Conservation (phyloP, 1,284 basidiomycete species). For the Tylopilus sp. region DNA sequence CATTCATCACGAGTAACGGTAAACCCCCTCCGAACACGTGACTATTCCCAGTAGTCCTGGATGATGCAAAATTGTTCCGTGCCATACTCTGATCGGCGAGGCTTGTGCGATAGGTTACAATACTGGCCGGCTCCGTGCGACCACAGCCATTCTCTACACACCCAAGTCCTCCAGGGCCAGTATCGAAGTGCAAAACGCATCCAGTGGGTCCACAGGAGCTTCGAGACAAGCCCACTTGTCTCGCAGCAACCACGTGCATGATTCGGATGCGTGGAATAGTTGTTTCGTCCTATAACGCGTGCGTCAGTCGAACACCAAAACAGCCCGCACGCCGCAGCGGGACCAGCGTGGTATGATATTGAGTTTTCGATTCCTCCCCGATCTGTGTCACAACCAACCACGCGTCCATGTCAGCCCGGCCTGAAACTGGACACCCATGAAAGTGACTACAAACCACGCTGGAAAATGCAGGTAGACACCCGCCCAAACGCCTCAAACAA, state of each 20-base stretch:
- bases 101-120: too few species aligned
- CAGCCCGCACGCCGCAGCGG: constrained; percentile 3
- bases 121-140: too few species aligned
- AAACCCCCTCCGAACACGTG: too few species aligned
- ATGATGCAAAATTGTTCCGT: too few species aligned
- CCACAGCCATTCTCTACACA: too few species aligned
- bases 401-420: not conserved
- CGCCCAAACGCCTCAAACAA: not conserved
- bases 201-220: too few species aligned
- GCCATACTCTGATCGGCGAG: too few species aligned
- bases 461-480: not conserved
- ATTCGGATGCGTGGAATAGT: not conserved
- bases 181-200: too few species aligned
- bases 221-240: not conserved
- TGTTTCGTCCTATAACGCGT: not conserved
- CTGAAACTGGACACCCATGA: too few species aligned
- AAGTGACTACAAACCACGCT: not conserved
- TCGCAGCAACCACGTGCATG: constrained; percentile 18
- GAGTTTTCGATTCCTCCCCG: constrained; percentile 1
- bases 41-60: too few species aligned
- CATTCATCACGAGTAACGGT: too few species aligned
- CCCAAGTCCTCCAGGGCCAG: too few species aligned
- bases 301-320: constrained; percentile 20
- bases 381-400: not conserved
- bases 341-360: not conserved